These are phyloP conservation scores for Rhazya stricta DNA, from an alignment of 257 asterid genomes.

Conservation along the genomic window DNA sequence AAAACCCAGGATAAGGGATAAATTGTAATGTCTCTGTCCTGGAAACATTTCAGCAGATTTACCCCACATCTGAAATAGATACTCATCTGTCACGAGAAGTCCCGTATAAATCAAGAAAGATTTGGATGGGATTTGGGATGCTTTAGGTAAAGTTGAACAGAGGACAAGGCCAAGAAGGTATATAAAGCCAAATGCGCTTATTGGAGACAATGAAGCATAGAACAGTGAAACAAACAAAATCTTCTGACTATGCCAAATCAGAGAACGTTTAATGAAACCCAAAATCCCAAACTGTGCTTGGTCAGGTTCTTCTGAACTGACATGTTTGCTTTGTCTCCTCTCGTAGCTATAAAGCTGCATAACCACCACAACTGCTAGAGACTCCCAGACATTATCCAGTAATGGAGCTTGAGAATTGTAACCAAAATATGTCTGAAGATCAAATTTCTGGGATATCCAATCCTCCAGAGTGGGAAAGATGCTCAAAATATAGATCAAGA, in stretches of 20 bases:
- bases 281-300: constrained; percentile 61
- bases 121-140: constrained; percentile 85
- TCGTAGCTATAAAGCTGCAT: constrained; percentile 99
- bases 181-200: constrained; percentile 78
- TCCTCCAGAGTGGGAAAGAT: constrained; percentile 72
- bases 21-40: constrained; percentile 65
- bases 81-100: constrained; percentile 62
- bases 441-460: constrained; percentile 69
- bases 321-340: constrained; percentile 82
- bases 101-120: constrained; percentile 79
- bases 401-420: constrained; percentile 63
- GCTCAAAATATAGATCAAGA: constrained; percentile 66
- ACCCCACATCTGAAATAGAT: constrained; percentile 97
- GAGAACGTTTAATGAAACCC: constrained; percentile 69
- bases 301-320: constrained; percentile 50
- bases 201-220: constrained; percentile 86
- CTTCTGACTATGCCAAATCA: constrained; percentile 96
- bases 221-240: constrained; percentile 65
- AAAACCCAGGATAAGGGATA: constrained; percentile 73
- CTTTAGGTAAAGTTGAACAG: constrained; percentile 67
- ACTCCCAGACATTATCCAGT: constrained; percentile 78
- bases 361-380: constrained; percentile 81
- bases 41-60: constrained; percentile 83
- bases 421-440: constrained; percentile 65
- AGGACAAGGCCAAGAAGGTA: constrained; percentile 79